Evolutionary conservation across 768 basidiomycete species (phyloP), one percentile per base, ranked within the genome.

Genomic region (Chalciporus sphaerocephalus): DNA sequence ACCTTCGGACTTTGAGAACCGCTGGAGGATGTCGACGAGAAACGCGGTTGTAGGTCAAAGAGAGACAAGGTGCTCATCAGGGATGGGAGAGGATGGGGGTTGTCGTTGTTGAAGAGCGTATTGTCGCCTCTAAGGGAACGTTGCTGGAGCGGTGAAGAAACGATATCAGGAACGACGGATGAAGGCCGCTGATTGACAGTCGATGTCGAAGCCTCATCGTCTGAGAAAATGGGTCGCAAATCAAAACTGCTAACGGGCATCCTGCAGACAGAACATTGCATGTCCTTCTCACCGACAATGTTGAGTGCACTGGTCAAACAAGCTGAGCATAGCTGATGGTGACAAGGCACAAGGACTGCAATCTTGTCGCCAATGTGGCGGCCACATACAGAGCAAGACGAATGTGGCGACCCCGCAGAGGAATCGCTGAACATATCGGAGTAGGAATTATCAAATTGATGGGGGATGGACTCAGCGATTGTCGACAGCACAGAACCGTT

Each of bases 281-380:
- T 87, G 47, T 87, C 85, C 60, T 91, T 92, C 65, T 92, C 89
- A 6, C 89, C 89, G 15, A 91, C 90, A 41, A 92, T 92, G 54
- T 92, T 92, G 41, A 92, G 72, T 7, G 87, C 86, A 40, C 87
- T 89, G 1, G 90, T 92, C 44, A 92, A 73, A 58, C 90, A 92
- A 9, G 76, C 75, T 3, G 87, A 85, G 60, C 90, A 92, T 2
- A 92, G 70, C 1, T 83, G 74, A 61, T 92, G 90, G 6, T 68
- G 60, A 64, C 90, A 92, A 0, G 90, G 89, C 18, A 78, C 74
- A 16, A 92, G 75, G 49, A 87, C 71, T 1, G 83, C 88, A 28
- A 88, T 70, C 17, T 55, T 71, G 45, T 64, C 71, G 35, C 68
- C 64, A 32, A 64, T 56, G 32, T 32, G 15, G 15, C 68, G 69